Percentiles rank a stretch among this genome's conserved stretches.
These are phyloP conservation scores for Ustilago trichophora DNA, from an alignment of 1,284 basidiomycete species.

Conservation along the genomic window DNA sequence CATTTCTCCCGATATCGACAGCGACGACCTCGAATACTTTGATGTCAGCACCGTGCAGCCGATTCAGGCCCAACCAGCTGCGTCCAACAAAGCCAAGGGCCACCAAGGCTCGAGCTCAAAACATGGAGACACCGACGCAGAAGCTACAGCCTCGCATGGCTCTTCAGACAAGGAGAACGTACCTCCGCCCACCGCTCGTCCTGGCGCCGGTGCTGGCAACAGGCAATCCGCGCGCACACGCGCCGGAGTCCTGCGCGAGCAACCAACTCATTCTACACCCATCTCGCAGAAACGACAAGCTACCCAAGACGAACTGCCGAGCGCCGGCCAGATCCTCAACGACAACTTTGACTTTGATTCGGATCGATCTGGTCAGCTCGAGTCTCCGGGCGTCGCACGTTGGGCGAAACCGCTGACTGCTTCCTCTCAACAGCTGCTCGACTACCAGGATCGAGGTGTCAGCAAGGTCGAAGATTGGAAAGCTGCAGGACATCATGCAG, in stretches of 20 bases:
- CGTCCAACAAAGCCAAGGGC: background rate
- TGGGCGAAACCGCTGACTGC: constrained; percentile 10
- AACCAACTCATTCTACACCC: constrained; percentile 29
- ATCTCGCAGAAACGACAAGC: constrained; percentile 1
- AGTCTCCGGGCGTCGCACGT: constrained; percentile 30
- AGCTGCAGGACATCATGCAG: constrained; percentile 20
- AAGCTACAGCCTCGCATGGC: constrained; percentile 7
- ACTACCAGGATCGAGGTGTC: constrained; percentile 30
- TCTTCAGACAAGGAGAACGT: constrained; percentile 45
- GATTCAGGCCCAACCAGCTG: background rate
- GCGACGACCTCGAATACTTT: constrained; percentile 36
- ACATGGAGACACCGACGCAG: no score
- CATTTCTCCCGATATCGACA: constrained; percentile 18
- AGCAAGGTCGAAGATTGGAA: constrained; percentile 43
- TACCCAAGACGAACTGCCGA: no score
- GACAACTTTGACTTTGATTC: constrained; percentile 13
- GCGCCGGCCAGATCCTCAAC: no score
- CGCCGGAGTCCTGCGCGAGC: constrained; percentile 12
- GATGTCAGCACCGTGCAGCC: constrained; percentile 7
- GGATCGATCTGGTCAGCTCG: constrained; percentile 3
- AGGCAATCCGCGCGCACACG: constrained; percentile 3
- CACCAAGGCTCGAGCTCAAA: background rate
- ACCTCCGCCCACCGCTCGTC: constrained; percentile 13
- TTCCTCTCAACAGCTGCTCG: constrained; percentile 14
- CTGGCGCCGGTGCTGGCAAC: background rate